These are phyloP conservation scores for Claviceps citrina DNA, from an alignment of 2,329 filamentous ascomycete species.

Conservation along the genomic window DNA sequence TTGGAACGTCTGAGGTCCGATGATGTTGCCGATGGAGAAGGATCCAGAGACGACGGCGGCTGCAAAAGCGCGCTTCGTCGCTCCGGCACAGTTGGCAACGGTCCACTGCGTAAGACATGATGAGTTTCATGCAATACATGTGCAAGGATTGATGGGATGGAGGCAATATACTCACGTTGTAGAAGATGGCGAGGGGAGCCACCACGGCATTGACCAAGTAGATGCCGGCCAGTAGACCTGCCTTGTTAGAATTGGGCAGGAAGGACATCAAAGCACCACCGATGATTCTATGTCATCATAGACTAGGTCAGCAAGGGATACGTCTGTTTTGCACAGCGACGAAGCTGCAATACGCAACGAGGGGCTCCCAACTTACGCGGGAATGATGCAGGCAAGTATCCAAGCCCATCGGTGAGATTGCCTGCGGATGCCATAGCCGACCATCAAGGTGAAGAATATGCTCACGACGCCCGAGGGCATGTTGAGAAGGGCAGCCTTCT, in stretches of 20 bases:
- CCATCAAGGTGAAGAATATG: slow-evolving; percentile 35
- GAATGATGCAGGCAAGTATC: slow-evolving; percentile 32
- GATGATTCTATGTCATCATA: slow-evolving; percentile 26
- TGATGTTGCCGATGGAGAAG: slow-evolving; percentile 40
- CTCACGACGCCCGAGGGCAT: slow-evolving; percentile 37
- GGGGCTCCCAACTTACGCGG: slow-evolving; percentile 20
- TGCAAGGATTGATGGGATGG: too few species aligned
- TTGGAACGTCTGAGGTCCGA: slow-evolving; percentile 41
- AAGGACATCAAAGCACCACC: slow-evolving; percentile 40
- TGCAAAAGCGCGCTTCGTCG: slow-evolving; percentile 37
- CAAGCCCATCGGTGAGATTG: slow-evolving; percentile 35
- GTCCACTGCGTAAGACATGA: too few species aligned
- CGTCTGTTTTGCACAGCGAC: background rate
- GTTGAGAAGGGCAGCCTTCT: slow-evolving; percentile 35
- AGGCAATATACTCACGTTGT: slow-evolving; percentile 24
- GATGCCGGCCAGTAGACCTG: slow-evolving; percentile 32
- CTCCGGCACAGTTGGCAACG: slow-evolving; percentile 34
- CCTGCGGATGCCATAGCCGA: slow-evolving; percentile 31
- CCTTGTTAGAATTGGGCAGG: slow-evolving; percentile 27
- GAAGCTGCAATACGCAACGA: background rate
- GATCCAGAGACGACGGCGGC: slow-evolving; percentile 32
- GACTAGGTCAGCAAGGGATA: background rate
- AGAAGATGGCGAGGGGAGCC: slow-evolving; percentile 29
- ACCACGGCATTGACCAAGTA: slow-evolving; percentile 36
- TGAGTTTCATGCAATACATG: too few species aligned